phyloP scores from a whole-genome alignment of 148 eudicot species.

The Tetragonia tetragonoides region DNA sequence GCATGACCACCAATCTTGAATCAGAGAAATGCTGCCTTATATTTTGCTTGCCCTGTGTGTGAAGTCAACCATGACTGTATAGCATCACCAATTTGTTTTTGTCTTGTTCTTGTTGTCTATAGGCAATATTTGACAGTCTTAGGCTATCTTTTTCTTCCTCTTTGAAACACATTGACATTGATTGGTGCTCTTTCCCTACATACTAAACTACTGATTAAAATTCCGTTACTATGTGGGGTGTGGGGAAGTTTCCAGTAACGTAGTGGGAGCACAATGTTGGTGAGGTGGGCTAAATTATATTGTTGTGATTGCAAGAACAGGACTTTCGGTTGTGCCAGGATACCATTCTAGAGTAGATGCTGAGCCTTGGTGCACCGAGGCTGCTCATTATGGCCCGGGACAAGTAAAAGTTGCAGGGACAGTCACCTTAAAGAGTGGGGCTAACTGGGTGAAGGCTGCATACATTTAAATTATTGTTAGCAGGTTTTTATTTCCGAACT shows the following conservation, averaged over 20 bases:
- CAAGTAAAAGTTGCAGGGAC: no score
- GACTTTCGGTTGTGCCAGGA: not conserved
- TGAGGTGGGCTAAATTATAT: conserved; percentile 1
- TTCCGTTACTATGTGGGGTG: conserved; percentile 16
- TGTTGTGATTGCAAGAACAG: not conserved
- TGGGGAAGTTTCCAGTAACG: not conserved
- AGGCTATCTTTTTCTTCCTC: conserved; percentile 18
- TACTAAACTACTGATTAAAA: not conserved
- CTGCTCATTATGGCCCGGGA: not conserved
- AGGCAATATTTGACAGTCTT: conserved; percentile 21
- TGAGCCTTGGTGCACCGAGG: not conserved
- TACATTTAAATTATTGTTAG: no score
- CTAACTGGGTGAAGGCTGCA: no score
- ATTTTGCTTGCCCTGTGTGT: conserved; percentile 11
- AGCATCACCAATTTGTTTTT: conserved; percentile 17
- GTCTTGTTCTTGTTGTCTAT: conserved; percentile 15
- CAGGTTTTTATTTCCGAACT: no score
- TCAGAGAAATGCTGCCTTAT: conserved; percentile 1
- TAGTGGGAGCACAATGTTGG: conserved; percentile 13
- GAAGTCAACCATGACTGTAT: conserved; percentile 29
- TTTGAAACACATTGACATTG: conserved; percentile 13
- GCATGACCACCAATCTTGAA: conserved; percentile 16
- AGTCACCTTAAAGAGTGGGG: not conserved
- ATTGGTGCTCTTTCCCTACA: conserved; percentile 15
- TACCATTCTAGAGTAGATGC: not conserved